A percentile compares a stretch with the other conserved stretches of the same genome.
Evolutionary conservation across 192 early-diverging fungal species (phyloP).

Genomic region (Phycomyces blakesleeanus): DNA sequence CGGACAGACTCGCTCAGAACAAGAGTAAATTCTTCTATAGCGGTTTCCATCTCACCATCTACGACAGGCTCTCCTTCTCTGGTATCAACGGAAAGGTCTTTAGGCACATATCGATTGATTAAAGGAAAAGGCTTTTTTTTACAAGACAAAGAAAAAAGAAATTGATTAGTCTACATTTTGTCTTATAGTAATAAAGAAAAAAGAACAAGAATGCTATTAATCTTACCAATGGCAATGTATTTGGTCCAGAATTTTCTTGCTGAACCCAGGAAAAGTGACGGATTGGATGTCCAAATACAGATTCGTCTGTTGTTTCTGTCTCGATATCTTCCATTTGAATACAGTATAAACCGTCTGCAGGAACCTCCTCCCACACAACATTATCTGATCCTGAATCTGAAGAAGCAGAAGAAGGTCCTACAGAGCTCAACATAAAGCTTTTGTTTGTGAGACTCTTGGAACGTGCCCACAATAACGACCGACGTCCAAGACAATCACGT

Average conservation of each 20-base stretch:
- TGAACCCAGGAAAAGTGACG: background rate
- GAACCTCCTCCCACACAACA: constrained; percentile 64
- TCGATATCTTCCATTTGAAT: constrained; percentile 43
- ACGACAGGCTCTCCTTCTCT: constrained; percentile 30
- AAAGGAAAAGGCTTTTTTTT: constrained; percentile 45
- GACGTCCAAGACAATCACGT: constrained; percentile 80
- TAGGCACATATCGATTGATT: constrained; percentile 38
- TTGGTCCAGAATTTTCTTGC: background rate
- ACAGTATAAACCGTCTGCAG: constrained; percentile 74
- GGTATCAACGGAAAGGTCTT: constrained; percentile 21
- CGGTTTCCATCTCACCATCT: constrained; percentile 34
- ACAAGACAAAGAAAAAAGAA: background rate
- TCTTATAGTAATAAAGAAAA: no score
- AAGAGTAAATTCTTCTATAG: constrained; percentile 35
- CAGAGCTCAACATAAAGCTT: constrained; percentile 46
- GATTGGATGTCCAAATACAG: background rate
- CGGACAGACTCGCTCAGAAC: constrained; percentile 46
- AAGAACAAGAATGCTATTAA: no score
- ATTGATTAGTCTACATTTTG: background rate
- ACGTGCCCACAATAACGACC: constrained; percentile 69
- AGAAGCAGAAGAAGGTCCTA: constrained; percentile 28
- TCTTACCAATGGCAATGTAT: background rate
- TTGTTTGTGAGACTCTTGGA: constrained; percentile 19
- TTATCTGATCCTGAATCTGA: background rate
- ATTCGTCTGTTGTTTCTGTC: constrained; percentile 16